Conservation (phyloP, 345 rosid genomes). For the Lumnitzera racemosa region DNA sequence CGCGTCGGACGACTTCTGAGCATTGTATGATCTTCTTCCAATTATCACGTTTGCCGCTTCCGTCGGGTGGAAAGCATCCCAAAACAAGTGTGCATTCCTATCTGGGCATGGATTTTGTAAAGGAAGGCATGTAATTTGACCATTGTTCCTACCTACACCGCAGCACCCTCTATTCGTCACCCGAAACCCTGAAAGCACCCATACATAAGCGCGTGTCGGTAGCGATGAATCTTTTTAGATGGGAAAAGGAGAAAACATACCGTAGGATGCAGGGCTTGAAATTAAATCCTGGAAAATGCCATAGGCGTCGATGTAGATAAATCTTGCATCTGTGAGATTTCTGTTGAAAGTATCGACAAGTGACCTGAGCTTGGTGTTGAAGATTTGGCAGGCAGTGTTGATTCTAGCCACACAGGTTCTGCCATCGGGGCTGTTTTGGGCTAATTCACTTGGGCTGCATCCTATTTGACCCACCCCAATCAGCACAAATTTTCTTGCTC, state of each 20-base stretch:
- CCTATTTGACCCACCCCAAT: constrained; percentile 80
- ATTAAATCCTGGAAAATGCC: constrained; percentile 66
- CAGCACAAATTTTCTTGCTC: constrained; percentile 78
- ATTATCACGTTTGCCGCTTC: constrained; percentile 48
- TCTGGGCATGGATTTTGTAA: constrained; percentile 44
- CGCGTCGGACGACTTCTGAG: constrained; percentile 41
- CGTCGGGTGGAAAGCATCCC: constrained; percentile 75
- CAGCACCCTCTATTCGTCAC: constrained; percentile 63
- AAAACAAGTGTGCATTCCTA: constrained; percentile 46
- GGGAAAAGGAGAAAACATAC: constrained; percentile 9
- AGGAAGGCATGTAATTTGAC: constrained; percentile 77
- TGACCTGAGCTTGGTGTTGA: constrained; percentile 58
- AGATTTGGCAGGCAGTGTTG: constrained; percentile 58
- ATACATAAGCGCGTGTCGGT: not conserved
- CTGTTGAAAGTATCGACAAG: constrained; percentile 61
- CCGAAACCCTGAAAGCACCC: constrained; percentile 30
- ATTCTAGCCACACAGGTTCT: constrained; percentile 50
- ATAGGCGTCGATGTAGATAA: constrained; percentile 59
- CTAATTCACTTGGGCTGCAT: constrained; percentile 75
- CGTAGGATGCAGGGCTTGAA: constrained; percentile 38
- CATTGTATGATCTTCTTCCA: constrained; percentile 46
- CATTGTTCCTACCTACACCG: constrained; percentile 71
- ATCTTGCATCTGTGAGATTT: constrained; percentile 42
- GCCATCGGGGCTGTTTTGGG: constrained; percentile 58
- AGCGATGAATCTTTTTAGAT: not conserved